These are phyloP conservation scores for Podospora tetraspora DNA, from an alignment of 495 filamentous ascomycete genomes.

Conservation along the genomic window DNA sequence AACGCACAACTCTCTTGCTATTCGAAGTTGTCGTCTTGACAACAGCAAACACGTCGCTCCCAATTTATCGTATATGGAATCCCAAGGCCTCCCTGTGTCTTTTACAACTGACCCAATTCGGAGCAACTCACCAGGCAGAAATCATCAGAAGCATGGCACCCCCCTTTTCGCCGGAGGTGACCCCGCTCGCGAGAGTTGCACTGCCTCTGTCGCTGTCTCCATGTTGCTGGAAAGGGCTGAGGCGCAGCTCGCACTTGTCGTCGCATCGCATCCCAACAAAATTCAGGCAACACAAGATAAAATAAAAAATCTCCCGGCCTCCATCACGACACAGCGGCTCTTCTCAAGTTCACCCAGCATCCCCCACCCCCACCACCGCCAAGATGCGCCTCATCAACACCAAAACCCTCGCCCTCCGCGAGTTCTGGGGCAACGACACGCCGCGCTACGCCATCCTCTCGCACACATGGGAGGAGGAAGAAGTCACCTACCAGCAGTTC, in stretches of 20 bases:
- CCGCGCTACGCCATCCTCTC: conserved; percentile 39
- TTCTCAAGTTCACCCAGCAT: background rate
- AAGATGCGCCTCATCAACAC: conserved; percentile 43
- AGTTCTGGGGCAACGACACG: conserved; percentile 27
- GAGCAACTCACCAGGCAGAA: background rate
- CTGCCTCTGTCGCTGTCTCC: background rate
- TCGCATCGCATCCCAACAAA: background rate
- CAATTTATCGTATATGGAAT: background rate
- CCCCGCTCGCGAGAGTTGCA: background rate
- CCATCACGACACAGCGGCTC: background rate
- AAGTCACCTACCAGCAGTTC: conserved; percentile 31
- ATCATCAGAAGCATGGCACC: background rate
- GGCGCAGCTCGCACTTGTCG: background rate
- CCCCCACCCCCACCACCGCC: background rate
- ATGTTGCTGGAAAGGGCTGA: background rate
- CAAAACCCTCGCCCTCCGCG: conserved; percentile 32
- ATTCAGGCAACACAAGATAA: background rate
- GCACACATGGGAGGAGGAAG: conserved; percentile 34
- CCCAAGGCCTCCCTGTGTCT: background rate
- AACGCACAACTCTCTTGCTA: too few species aligned
- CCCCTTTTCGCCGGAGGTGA: background rate
- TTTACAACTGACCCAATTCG: background rate
- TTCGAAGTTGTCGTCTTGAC: too few species aligned
- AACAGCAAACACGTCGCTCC: background rate
- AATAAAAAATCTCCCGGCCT: background rate